phyloP scores from a whole-genome alignment of 345 rosid species.

The Lagerstroemia speciosa region DNA sequence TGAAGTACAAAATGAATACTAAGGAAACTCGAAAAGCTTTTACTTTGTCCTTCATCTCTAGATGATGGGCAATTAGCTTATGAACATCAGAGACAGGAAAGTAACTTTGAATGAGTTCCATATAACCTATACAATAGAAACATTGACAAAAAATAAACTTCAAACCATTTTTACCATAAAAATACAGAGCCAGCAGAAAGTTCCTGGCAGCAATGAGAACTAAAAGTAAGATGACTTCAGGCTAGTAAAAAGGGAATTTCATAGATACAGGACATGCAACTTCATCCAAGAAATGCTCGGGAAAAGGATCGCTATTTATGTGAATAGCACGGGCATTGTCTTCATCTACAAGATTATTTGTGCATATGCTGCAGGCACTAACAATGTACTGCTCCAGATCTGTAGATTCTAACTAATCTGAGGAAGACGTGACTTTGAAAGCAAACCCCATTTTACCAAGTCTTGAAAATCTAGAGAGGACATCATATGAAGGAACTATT shows the following conservation, averaged over 20 bases:
- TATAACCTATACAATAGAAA: neutral
- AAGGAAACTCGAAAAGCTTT: neutral
- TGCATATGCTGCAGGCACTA: neutral
- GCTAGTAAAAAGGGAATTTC: neutral
- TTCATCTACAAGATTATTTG: neutral
- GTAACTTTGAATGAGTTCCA: neutral
- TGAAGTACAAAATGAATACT: neutral
- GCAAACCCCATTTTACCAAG: neutral
- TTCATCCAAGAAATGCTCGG: neutral
- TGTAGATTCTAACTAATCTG: neutral
- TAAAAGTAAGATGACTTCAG: neutral
- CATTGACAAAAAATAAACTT: neutral
- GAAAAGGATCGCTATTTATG: neutral
- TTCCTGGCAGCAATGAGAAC: neutral
- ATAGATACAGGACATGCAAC: neutral
- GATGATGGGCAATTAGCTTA: neutral
- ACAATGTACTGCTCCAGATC: neutral
- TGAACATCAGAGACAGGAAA: neutral
- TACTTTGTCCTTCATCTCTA: neutral
- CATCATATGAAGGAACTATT: neutral
- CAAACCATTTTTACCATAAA: neutral
- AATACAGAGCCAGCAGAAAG: neutral
- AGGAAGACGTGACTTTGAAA: neutral
- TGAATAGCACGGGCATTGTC: neutral
- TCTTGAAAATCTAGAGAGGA: neutral